Evolutionary conservation across 257 asterid genomes (phyloP), one percentile per base, ranked within the genome.

Genomic region (Linaria vulgaris): DNA sequence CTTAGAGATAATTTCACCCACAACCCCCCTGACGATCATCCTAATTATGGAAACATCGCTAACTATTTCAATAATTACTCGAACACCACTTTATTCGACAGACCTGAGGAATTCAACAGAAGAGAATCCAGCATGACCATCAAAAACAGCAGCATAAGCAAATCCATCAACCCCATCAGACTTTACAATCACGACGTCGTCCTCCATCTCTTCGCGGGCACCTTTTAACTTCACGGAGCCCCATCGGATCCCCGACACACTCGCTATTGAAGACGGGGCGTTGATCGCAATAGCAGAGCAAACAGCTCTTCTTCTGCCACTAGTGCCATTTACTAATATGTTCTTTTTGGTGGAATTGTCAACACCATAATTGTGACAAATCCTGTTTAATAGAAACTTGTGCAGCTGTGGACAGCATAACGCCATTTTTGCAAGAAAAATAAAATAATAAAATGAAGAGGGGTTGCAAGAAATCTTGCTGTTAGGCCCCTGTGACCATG

Each of bases 181-280:
- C 64, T 78, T 85, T 60, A 89, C 17, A 66, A 89, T 71, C 17
- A 85, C 76, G 59, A 74, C 77, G 65, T 89, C 98, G 64, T 92
- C 98, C 81, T 92, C 98, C 97, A 92, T 92, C 79, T 92, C 98
- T 41, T 87, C 95, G n/a, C 97, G 95, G 17, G 84, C 82, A 9
- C 98, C 97, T 67, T 88, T 85, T 52, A 85, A 66, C 70, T 79
- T 75, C 22, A 83, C 74, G 39, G 90, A 85, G 0, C 96, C 98
- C 95, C 92, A 91, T 76, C 87, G 67, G 67, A 91, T 80, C 16
- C 84, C 82, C 20, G 94, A 76, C 25, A 78, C 88, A 38, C 78
- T 56, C 5, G 85, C 57, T 27, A 80, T 50, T 14, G 95, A 78
- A 66, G 89, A 70, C 0, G 95, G 87, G 0, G 92, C 75, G 34